Base-by-base conservation (phyloP, 768 basidiomycete genomes). In the Exsudoporus frostii region DNA sequence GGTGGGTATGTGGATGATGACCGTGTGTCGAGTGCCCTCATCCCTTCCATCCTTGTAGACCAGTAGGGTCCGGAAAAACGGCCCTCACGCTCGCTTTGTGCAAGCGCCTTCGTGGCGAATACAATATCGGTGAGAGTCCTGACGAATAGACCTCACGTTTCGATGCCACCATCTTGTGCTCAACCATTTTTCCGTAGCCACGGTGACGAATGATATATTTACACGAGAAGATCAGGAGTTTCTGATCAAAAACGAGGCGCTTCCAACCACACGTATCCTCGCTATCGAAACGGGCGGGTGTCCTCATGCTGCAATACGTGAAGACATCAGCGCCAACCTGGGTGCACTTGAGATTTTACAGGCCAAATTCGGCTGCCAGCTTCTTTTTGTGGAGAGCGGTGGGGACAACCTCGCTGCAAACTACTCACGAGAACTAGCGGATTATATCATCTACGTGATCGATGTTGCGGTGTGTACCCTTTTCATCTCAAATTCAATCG, bases 151-250 rank as follows among this genome's bases (percentile, higher is more conserved):
- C 41, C 37, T 45, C 45, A 36, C 40, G 47, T 34, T 32, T 50
- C 43, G 34, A 33, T 30, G 39, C 43, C n/a, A 19, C 25, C 43
- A 17, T 42, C 43, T 52, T 33, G 55, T 49, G 20, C 50, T 57
- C 22, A 61, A 43, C 43, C 19, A 11, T 63, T 50, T 55, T 48
- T 39, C 55, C 46, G 10, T 30, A 93, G 95, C 92, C 32, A 93
- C 92, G 2, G 92, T 96, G 14, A 99, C 96, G n/a, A 99, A 99
- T 72, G 96, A 99, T 71, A 99, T 99, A 68, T 99, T 99, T 73
- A 99, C 96, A 33, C 81, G 89, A 20, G 96, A 98, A 69, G 96
- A 98, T 65, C 94, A 97, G 69, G 96, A 98, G 64, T 99, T 99
- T 71, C 75, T 99, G 34, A 96, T 99, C 65, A 86, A 82, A 64